These are phyloP conservation scores for Penicillium flavigenum DNA, from an alignment of 495 filamentous ascomycete genomes.

Conservation along the genomic window DNA sequence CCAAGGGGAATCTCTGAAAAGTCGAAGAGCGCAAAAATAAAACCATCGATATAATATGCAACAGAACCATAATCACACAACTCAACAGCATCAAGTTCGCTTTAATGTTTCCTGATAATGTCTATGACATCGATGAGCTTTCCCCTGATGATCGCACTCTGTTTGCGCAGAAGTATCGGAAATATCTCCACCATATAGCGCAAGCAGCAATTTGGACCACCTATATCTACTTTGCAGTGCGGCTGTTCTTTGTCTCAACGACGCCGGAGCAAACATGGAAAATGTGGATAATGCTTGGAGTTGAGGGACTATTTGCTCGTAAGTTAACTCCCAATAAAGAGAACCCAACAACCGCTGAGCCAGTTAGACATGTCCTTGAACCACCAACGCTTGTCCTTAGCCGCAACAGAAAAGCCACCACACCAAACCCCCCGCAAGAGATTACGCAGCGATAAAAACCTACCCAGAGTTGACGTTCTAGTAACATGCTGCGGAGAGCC, in stretches of 20 bases:
- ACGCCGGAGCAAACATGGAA: conserved; percentile 24
- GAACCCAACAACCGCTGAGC: neutral
- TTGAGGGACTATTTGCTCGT: conserved; percentile 34
- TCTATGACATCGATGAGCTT: conserved; percentile 29
- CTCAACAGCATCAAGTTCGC: conserved; percentile 9
- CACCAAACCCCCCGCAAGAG: conserved; percentile 20
- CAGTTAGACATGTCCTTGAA: conserved; percentile 25
- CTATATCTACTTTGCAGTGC: conserved; percentile 26
- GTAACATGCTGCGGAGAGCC: conserved; percentile 52
- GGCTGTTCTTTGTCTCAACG: conserved; percentile 19
- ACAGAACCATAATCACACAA: neutral
- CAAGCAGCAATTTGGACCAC: conserved; percentile 26
- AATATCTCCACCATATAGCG: conserved; percentile 23
- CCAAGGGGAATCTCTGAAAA: neutral
- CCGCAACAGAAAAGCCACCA: conserved; percentile 17
- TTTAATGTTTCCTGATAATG: conserved; percentile 18
- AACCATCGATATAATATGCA: conserved; percentile 8
- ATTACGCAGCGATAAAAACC: conserved; percentile 18
- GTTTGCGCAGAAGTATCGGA: conserved; percentile 22
- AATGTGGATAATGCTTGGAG: conserved; percentile 32
- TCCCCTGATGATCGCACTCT: conserved; percentile 20
- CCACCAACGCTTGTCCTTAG: conserved; percentile 29
- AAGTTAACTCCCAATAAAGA: neutral
- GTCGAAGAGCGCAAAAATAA: neutral
- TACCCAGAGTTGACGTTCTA: conserved; percentile 49